Conservation (phyloP, 495 filamentous ascomycete species). For the Penicillium argentinense region DNA sequence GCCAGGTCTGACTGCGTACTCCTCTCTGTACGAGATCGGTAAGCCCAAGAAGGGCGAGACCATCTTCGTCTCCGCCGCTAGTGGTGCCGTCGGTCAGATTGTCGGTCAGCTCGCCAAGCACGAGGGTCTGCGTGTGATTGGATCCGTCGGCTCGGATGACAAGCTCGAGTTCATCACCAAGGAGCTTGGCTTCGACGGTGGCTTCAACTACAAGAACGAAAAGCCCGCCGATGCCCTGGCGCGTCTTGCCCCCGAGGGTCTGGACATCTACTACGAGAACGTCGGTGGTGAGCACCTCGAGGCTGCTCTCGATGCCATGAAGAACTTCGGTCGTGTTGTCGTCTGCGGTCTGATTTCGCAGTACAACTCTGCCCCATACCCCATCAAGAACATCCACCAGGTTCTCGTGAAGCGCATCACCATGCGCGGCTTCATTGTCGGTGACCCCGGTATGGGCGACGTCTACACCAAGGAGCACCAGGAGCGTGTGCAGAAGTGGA, state of each 20-base stretch:
- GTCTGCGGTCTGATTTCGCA: conserved; percentile 72
- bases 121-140: conserved; percentile 83
- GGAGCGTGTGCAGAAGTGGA: conserved; percentile 79
- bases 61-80: conserved; percentile 80
- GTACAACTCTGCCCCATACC: conserved; percentile 72
- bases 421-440: conserved; percentile 79
- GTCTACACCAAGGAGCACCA: conserved; percentile 76
- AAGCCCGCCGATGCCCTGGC: conserved; percentile 66
- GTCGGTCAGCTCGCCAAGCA: conserved; percentile 86
- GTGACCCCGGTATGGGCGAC: conserved; percentile 63
- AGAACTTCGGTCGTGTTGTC: conserved; percentile 67
- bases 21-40: conserved; percentile 77
- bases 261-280: conserved; percentile 97
- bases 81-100: conserved; percentile 80
- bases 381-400: conserved; percentile 62
- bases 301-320: conserved; percentile 69
- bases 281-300: conserved; percentile 89
- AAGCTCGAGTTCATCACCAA: conserved; percentile 68
- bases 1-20: conserved; percentile 85
- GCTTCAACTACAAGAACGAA: conserved; percentile 79
- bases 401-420: conserved; percentile 57
- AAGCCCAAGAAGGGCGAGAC: conserved; percentile 86
- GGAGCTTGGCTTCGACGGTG: conserved; percentile 66
- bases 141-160: conserved; percentile 66
- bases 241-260: conserved; percentile 74